Conservation (phyloP, 768 basidiomycete genomes). For the Auriculariales sp. region DNA sequence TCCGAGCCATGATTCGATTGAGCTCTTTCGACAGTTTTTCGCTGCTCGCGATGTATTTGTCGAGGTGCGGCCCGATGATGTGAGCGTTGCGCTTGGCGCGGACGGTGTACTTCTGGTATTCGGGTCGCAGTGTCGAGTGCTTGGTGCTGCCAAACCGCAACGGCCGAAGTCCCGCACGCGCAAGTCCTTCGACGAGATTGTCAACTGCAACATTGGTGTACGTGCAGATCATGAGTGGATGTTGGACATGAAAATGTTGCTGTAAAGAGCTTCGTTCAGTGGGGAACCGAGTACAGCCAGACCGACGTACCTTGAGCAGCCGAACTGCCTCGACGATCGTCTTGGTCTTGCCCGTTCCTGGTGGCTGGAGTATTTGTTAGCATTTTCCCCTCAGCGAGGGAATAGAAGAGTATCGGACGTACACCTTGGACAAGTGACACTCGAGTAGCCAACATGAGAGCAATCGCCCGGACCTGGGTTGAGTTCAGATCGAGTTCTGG, state of each 20-base stretch:
- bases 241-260: conserved; percentile 66
- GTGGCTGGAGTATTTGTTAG: conserved; percentile 37
- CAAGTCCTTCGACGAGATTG: conserved; percentile 69
- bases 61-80: conserved; percentile 31
- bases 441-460: conserved; percentile 70
- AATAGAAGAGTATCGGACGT: conserved; percentile 15
- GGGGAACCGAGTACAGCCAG: background rate
- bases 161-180: conserved; percentile 44
- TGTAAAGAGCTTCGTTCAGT: conserved; percentile 15
- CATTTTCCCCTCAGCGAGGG: background rate
- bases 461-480: conserved; percentile 72
- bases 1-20: background rate
- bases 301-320: conserved; percentile 47
- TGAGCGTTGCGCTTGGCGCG: conserved; percentile 52
- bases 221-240: conserved; percentile 81
- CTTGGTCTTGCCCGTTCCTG: conserved; percentile 86
- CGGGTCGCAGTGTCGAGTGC: conserved; percentile 39
- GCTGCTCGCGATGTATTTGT: conserved; percentile 26
- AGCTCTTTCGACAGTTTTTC: conserved; percentile 7
- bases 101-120: conserved; percentile 42
- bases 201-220: conserved; percentile 92
- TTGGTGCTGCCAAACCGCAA: conserved; percentile 52
- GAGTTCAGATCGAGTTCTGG: conserved; percentile 53
- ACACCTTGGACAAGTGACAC: conserved; percentile 81
- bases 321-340: conserved; percentile 79